Base-by-base conservation (phyloP, 768 basidiomycete genomes). In the Russula earlei region DNA sequence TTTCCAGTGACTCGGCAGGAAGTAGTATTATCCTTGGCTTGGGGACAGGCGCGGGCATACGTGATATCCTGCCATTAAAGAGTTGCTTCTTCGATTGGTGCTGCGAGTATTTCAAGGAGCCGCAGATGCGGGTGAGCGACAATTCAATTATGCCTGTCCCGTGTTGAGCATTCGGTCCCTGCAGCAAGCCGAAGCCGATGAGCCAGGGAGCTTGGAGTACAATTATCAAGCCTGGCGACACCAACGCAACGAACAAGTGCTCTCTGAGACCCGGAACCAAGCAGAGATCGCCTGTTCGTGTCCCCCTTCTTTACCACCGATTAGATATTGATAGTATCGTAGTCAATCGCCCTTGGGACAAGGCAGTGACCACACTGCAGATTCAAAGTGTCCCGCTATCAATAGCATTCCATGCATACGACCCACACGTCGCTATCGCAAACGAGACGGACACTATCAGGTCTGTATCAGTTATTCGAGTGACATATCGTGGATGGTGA, bases 201-300 rank as follows among this genome's bases (percentile, higher is more conserved):
- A 99, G 67, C 93, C 95, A 22, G 96, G 96, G 2, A 94, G 91
- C 62, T 73, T 87, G 31, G 83, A 87, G 61, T 98, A 94, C 65
- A 98, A 96, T 65, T 87, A 95, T 65, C 94, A 96, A 65, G 81
- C 93, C 0, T 98, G 94, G 94, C 77, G 94, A 60, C 87, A 94
- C 63, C 79, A 85, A 60, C 83, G 93, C 49, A 96, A 96, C 64
- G 93, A 97, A 62, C 76, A 82, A 54, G 79, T 93, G 47, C 74
- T 83, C 19, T 69, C 75, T 31, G 82, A 87, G 64, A 91, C 89
- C 4, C 72, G 77, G 52, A 70, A 77, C 14, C 86, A 92, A 64
- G 81, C 84, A 29, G 74, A 79, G n/a, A 69, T 77, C 45, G 90
- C 94, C 6, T 82, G 94, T 91, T 62, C 66, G 82, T 71, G 17